Evolutionary conservation across 148 eudicot species (phyloP).

Genomic region (Persicaria maculosa): DNA sequence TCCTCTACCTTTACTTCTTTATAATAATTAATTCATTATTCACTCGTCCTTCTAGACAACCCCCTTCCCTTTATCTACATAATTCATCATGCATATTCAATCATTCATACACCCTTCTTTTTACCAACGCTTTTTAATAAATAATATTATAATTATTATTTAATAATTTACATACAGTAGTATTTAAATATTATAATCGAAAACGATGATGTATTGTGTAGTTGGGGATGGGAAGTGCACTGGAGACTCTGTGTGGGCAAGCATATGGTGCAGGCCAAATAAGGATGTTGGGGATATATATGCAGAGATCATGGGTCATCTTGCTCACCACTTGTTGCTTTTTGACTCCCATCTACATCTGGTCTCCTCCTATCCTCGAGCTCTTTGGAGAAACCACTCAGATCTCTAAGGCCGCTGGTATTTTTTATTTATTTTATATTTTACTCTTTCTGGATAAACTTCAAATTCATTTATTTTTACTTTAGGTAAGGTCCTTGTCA

Average conservation of each 20-base stretch:
- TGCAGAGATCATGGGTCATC: constrained; percentile 56
- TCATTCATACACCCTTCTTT: no score
- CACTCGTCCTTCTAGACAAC: no score
- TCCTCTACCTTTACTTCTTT: no score
- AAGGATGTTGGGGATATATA: constrained; percentile 42
- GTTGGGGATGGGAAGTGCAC: constrained; percentile 60
- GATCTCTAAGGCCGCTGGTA: constrained; percentile 24
- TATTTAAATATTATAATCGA: background rate
- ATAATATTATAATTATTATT: no score
- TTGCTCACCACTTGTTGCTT: constrained; percentile 18
- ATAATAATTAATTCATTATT: no score
- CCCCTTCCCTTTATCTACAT: no score
- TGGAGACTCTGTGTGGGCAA: constrained; percentile 59
- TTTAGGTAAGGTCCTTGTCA: background rate
- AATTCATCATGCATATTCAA: no score
- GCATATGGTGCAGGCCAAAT: constrained; percentile 48
- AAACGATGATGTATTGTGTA: constrained; percentile 14
- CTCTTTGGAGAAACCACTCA: constrained; percentile 18
- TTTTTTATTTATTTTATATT: background rate
- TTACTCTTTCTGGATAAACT: background rate
- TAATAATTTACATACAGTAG: no score
- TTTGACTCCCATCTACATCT: constrained; percentile 30
- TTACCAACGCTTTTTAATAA: no score
- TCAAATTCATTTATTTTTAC: no score
- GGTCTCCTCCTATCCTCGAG: constrained; percentile 26